Percentiles rank a stretch among this genome's conserved stretches.
Conservation (phyloP, 2,329 filamentous ascomycete species). For the Apiospora aurea region DNA sequence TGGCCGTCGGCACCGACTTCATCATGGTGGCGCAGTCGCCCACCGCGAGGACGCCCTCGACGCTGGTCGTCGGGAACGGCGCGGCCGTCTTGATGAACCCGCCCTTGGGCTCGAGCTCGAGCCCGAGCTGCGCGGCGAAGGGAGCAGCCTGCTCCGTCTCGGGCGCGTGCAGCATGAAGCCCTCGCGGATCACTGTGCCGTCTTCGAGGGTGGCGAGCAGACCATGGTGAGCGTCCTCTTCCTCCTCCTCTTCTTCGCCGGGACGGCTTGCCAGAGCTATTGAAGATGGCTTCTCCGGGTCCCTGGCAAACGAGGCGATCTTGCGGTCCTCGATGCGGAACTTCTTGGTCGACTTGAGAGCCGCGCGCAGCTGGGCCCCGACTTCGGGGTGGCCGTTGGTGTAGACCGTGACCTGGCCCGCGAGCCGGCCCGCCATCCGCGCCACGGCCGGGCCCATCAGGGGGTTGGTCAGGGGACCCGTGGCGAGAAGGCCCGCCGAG, state of each 20-base stretch:
- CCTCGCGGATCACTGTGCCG: background rate
- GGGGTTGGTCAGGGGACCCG: slow-evolving; percentile 42
- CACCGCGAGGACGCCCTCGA: slow-evolving; percentile 59
- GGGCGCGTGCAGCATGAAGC: slow-evolving; percentile 43
- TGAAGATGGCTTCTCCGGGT: slow-evolving; percentile 28
- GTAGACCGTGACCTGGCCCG: slow-evolving; percentile 56
- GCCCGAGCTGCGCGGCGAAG: slow-evolving; percentile 51
- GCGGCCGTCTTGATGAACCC: slow-evolving; percentile 48
- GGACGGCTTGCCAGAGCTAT: background rate
- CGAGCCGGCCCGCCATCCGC: slow-evolving; percentile 52
- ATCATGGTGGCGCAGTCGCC: slow-evolving; percentile 53
- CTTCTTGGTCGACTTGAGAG: slow-evolving; percentile 40
- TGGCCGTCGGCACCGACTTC: slow-evolving; percentile 37
- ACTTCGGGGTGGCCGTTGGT: slow-evolving; percentile 53
- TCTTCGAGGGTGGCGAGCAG: background rate
- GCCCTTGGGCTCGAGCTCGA: slow-evolving; percentile 50
- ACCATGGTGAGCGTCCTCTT: background rate
- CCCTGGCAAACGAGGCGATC: slow-evolving; percentile 30
- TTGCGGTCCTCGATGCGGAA: slow-evolving; percentile 48
- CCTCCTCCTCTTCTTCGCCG: background rate
- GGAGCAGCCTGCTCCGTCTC: slow-evolving; percentile 47
- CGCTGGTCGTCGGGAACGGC: slow-evolving; percentile 57
- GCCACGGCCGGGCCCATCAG: slow-evolving; percentile 48
- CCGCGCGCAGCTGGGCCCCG: slow-evolving; percentile 36
- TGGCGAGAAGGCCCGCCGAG: slow-evolving; percentile 55